Conservation (phyloP, 2,329 filamentous ascomycete genomes). For the Stromatinia cepivora region DNA sequence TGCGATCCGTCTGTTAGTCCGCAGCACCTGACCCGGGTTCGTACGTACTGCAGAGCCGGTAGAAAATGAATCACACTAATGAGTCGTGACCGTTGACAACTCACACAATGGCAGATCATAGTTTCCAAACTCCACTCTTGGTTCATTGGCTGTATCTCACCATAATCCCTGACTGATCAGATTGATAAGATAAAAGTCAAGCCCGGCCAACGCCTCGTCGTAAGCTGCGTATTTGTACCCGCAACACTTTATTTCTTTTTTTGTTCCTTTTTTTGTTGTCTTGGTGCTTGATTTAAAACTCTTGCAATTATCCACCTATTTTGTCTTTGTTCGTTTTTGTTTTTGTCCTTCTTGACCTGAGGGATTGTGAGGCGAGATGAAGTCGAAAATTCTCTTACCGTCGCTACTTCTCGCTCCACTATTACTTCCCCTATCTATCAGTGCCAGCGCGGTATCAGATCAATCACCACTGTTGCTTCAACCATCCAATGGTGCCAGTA, state of each 20-base stretch:
- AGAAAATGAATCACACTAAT: neutral
- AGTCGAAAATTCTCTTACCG: neutral
- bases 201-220: neutral
- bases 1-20: neutral
- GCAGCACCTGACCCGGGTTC: too few relatives aligned
- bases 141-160: neutral
- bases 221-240: conserved; percentile 17
- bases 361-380: neutral
- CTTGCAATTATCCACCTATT: neutral
- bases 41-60: neutral
- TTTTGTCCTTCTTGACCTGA: neutral
- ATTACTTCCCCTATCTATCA: conserved; percentile 1
- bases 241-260: conserved; percentile 2
- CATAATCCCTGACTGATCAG: conserved; percentile 3
- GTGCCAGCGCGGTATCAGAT: neutral
- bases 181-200: conserved; percentile 21
- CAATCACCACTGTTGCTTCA: conserved; percentile 9
- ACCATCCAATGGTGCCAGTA: neutral
- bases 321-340: neutral
- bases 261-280: neutral
- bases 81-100: neutral
- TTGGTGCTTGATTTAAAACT: neutral
- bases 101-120: neutral
- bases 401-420: conserved; percentile 6
- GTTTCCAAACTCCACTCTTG: neutral